Conservation (phyloP, 192 early-diverging fungal species). For the Coemansia sp. region DNA sequence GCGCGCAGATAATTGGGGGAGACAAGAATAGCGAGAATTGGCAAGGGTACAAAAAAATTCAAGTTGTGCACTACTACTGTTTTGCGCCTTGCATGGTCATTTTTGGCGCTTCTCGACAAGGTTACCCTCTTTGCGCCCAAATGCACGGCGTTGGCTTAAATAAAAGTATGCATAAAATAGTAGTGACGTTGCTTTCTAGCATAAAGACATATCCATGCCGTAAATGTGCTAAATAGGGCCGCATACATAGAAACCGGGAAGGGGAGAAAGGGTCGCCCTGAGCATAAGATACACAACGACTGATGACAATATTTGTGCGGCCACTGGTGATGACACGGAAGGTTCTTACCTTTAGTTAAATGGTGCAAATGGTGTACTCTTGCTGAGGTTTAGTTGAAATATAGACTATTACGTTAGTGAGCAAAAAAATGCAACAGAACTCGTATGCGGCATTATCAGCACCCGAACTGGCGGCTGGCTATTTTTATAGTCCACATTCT, state of each 20-base stretch:
- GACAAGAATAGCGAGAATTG: background rate
- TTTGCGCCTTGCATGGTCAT: background rate
- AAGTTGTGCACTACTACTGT: background rate
- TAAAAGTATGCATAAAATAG: background rate
- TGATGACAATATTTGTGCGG: background rate
- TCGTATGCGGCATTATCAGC: background rate
- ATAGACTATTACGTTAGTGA: background rate
- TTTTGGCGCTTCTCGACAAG: background rate
- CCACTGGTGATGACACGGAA: background rate
- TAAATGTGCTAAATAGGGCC: background rate
- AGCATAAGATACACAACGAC: background rate
- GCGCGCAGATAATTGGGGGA: background rate
- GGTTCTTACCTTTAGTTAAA: background rate
- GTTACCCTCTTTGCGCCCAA: background rate
- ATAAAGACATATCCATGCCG: background rate
- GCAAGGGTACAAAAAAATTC: background rate
- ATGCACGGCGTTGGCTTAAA: background rate
- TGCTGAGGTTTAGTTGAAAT: background rate
- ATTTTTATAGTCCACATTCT: background rate
- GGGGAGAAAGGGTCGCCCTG: background rate
- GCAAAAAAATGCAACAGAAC: background rate
- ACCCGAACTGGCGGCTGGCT: background rate
- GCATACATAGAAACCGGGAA: too few species aligned
- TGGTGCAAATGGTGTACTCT: background rate
- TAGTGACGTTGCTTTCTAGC: background rate